Base-by-base conservation (phyloP, 163 green algal species). In the Scenedesmus sp. region DNA sequence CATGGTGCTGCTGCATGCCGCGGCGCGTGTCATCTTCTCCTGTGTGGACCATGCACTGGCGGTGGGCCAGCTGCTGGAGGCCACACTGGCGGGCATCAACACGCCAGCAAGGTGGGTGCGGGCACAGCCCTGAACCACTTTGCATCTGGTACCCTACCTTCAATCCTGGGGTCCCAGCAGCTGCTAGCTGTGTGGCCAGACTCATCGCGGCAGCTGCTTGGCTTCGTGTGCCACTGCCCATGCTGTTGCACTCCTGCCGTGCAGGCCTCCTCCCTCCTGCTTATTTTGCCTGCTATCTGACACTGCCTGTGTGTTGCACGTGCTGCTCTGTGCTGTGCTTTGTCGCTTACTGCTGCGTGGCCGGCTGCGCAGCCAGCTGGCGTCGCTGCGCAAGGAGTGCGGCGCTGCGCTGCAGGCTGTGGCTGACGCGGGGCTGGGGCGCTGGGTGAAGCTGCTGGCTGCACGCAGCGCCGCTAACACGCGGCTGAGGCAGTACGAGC, bases 1-100 rank as follows among this genome's bases (percentile, higher is more conserved):
- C 93, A 93, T 96, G 92, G 94, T 94, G 95, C 86, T 97, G 87
- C 93, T 97, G 70, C 90, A 94, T 81, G 94, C 94, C 2, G 92
- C 96, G 64, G 55, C 94, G 26, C 82, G 91, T 5, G 92, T 93
- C 4, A 77, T 92, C 10, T 60, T 88, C 52, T 86, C 91, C 2
- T 96, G 90, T 79, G 34, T 96, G 57, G 87, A 91, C 26, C 92
- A 93, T 79, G 88, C 59, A 2, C 23, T 70, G 73, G 12, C 79
- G 54, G 85, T 95, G 66, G 92, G 87, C 8, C 7, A 52, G 52
- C 46, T 94, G 59, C 67, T 95, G 79, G 93, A 95, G 77, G 92
- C 85, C 16, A 86, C 92, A 2, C 90, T 95, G 67, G 12, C 76
- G 2, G 60, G 74, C n/a, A 34, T 82, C 20, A 20, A 84, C 18